Base-by-base conservation (phyloP, 192 early-diverging fungal genomes). In the Chytriomyces sp. region DNA sequence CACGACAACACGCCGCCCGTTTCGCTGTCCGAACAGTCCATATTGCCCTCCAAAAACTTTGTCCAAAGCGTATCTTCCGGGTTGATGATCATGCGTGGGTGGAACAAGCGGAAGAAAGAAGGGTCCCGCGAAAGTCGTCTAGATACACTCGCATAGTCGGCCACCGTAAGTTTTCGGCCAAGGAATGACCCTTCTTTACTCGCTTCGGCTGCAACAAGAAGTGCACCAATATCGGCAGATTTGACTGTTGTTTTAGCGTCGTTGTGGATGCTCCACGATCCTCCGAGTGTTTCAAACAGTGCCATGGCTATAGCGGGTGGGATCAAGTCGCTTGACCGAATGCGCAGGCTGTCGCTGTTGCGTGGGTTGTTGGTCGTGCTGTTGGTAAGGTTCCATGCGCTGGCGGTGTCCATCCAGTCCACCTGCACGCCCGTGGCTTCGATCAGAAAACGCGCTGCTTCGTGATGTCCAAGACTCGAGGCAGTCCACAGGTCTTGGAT, bases 31-130 rank as follows among this genome's bases (percentile, higher is more conserved):
- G 28, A 43, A 24, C 59, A 26, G 20, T 73, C 71, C 28, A 73
- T 26, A 43, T 73, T 73, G 10, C 71, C 71, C 16, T 73, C 71
- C 45, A 73, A 62, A 43, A 73, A 73, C 45, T 73, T 73, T 10
- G 71, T 73, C 71, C 71, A 73, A 53, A 73, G 20, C 45, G 60
- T 73, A 63, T 73, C 71, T 43, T 73, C 71, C 24, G 71, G 71
- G 26, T 73, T 73, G 7, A 73, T 26, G 23, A 73, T 73, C 71
- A 73, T 73, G n/a, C 71, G 57, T 45, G 71, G 71, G 45, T 73
- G 71, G 2, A 60, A 62, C 20, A n/a, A 7, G 23, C n/a, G 45
- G 26, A 73, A 45, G 71, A 73, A 73, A 10, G 43, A 46, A 7
- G 53, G 35, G 46, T 73, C 71, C 9, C 71, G 57, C 45, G 71